Percentiles rank a stretch among this genome's conserved stretches.
These are phyloP conservation scores for Entamoeba histolytica DNA, from an alignment of 208 protist genomes.

Conservation along the genomic window DNA sequence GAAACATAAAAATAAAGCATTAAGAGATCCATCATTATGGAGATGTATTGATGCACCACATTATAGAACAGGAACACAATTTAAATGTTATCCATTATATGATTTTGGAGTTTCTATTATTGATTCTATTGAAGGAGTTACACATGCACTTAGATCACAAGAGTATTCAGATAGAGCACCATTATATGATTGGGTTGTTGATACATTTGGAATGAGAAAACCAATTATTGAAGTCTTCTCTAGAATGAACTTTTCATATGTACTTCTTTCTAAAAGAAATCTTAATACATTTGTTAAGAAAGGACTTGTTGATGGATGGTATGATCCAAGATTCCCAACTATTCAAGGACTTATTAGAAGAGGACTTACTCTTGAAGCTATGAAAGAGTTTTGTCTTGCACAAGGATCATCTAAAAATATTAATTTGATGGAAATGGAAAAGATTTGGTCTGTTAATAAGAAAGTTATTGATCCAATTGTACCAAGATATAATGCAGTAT, in stretches of 20 bases:
- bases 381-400: slow-evolving; percentile 71
- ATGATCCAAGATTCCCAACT: slow-evolving; percentile 92
- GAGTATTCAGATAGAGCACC: slow-evolving; percentile 29
- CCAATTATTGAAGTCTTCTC: slow-evolving; percentile 68
- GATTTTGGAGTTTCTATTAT: slow-evolving; percentile 96
- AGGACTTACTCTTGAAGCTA: slow-evolving; percentile 75
- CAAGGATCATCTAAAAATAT: slow-evolving; percentile 77
- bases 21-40: slow-evolving; percentile 89
- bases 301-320: slow-evolving; percentile 76
- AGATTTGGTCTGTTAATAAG: slow-evolving; percentile 89
- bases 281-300: slow-evolving; percentile 81
- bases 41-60: slow-evolving; percentile 67
- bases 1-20: slow-evolving; percentile 62
- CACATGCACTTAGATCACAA: slow-evolving; percentile 81
- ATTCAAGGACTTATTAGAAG: slow-evolving; percentile 70
- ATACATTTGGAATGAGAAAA: slow-evolving; percentile 5
- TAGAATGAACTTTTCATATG: slow-evolving; percentile 88
- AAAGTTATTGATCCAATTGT: slow-evolving; percentile 76
- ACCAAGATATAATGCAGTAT: slow-evolving; percentile 74
- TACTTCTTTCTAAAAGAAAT: slow-evolving; percentile 92
- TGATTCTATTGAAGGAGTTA: slow-evolving; percentile 88
- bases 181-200: slow-evolving; percentile 15
- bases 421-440: slow-evolving; percentile 87
- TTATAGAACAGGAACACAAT: slow-evolving; percentile 59
- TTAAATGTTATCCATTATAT: slow-evolving; percentile 77